Base-by-base conservation (phyloP, 169 alveolate genomes). In the Besnoitia besnoiti region DNA sequence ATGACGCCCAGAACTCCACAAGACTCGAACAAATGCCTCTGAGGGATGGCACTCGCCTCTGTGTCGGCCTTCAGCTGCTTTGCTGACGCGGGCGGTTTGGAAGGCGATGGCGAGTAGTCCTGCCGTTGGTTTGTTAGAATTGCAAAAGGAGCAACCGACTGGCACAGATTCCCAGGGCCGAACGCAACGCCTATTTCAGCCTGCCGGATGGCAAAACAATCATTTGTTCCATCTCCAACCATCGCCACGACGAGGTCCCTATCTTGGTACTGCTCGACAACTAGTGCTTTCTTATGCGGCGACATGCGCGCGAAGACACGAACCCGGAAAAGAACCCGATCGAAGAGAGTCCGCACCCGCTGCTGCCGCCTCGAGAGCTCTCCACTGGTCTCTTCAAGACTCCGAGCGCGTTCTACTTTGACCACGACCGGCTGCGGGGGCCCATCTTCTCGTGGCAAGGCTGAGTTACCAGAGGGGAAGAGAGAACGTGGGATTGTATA, bases 151-250 rank as follows among this genome's bases (percentile, higher is more conserved):
- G 80, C 89, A 37, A 85, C 5, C 24, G 42, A 76, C 35, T 61
- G 76, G 30, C 37, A 37, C 33, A 24, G 79, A 24, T 30, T 85
- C 37, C 95, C 97, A 49, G 94, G 96, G 1, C 99, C 97, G 59
- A 98, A 91, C n/a, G 98, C 97, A 50, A 98, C 95, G 24, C 99
- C 99, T 0, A 98, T 98, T 92, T 97, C 98, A 12, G 99, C 97
- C 37, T 97, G 97, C 67, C 98, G 96, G 59, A 98, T 93, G 37
- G 99, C 99, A 30, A 97, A 96, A 91, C 99, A 97, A 96, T 98
- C 99, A 91, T 97, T 98, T 49, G 98, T 98, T 14, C 99, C 99
- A 93, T 98, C 99, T 0, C 99, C 99, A 44, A 98, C 98, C 99
- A 98, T 98, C 30, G 98, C 98, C 37, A 82, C 93, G 33, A 51